phyloP scores from a whole-genome alignment of 2,329 filamentous ascomycete genomes.

The Penicillium sp. region DNA sequence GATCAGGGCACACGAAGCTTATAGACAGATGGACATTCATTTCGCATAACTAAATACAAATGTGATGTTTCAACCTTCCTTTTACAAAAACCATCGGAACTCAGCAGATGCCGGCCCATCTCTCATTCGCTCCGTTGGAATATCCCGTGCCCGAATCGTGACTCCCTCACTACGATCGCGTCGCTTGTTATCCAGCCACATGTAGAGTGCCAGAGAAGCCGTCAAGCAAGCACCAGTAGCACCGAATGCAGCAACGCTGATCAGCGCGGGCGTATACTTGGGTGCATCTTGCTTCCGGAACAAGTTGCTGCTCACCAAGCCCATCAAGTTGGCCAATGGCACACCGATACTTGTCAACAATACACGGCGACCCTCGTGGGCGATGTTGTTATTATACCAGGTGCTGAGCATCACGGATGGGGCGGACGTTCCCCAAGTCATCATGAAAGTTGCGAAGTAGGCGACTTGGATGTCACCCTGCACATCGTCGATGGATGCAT shows the following conservation, averaged over 20 bases:
- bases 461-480: slow-evolving; percentile 60
- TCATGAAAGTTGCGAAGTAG: slow-evolving; percentile 77
- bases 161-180: slow-evolving; percentile 58
- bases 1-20: background rate
- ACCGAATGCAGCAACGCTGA: slow-evolving; percentile 55
- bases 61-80: background rate
- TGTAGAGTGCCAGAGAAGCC: slow-evolving; percentile 58
- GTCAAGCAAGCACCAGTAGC: slow-evolving; percentile 58
- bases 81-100: slow-evolving; percentile 57
- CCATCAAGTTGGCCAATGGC: slow-evolving; percentile 74
- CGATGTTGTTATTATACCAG: slow-evolving; percentile 82
- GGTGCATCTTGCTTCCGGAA: slow-evolving; percentile 63
- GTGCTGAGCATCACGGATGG: slow-evolving; percentile 65
- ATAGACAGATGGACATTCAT: background rate
- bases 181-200: slow-evolving; percentile 63
- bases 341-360: slow-evolving; percentile 70
- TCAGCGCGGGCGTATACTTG: slow-evolving; percentile 64
- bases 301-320: slow-evolving; percentile 66
- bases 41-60: background rate
- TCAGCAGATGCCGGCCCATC: slow-evolving; percentile 55
- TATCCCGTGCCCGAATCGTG: slow-evolving; percentile 54
- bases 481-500: slow-evolving; percentile 66
- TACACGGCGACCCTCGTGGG: slow-evolving; percentile 70
- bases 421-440: slow-evolving; percentile 75
- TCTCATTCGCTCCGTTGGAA: slow-evolving; percentile 56